phyloP scores from a whole-genome alignment of 2,329 filamentous ascomycete genomes.

The Penicillium griseofulvum region DNA sequence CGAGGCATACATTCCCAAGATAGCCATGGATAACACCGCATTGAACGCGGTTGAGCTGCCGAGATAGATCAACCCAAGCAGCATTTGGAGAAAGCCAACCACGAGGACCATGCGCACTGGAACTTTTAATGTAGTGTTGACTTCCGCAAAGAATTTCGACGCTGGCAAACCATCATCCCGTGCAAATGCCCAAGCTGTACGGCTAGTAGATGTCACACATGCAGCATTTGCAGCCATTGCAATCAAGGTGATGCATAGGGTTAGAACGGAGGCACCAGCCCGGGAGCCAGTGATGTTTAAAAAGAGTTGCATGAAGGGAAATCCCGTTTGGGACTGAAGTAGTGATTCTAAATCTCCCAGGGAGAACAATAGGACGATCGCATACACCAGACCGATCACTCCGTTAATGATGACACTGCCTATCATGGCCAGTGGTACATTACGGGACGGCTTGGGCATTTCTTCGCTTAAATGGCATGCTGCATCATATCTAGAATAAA shows the following conservation, averaged over 20 bases:
- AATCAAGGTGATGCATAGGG: slow-evolving; percentile 13
- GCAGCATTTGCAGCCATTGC: slow-evolving; percentile 21
- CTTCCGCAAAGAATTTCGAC: slow-evolving; percentile 40
- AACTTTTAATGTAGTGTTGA: slow-evolving; percentile 44
- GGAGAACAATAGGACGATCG: slow-evolving; percentile 46
- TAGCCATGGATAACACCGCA: slow-evolving; percentile 46
- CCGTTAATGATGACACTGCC: slow-evolving; percentile 43
- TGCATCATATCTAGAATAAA: slow-evolving; percentile 34
- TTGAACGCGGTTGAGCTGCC: slow-evolving; percentile 45
- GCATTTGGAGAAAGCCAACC: slow-evolving; percentile 46
- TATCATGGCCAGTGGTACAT: slow-evolving; percentile 36
- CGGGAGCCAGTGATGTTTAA: slow-evolving; percentile 16
- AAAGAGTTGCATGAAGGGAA: slow-evolving; percentile 46
- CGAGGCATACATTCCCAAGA: slow-evolving; percentile 48
- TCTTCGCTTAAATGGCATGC: slow-evolving; percentile 43
- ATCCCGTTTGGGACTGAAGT: slow-evolving; percentile 43
- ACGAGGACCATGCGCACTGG: slow-evolving; percentile 46
- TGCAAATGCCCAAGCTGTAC: slow-evolving; percentile 50
- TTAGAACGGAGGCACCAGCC: slow-evolving; percentile 14
- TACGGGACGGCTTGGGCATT: slow-evolving; percentile 27
- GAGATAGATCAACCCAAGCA: slow-evolving; percentile 49
- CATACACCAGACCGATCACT: slow-evolving; percentile 46
- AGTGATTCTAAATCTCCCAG: slow-evolving; percentile 42
- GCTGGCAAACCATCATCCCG: slow-evolving; percentile 51
- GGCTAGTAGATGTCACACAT: slow-evolving; percentile 19